Evolutionary conservation across 805 yeast species (phyloP).

Genomic region (Saturnispora sanitii): DNA sequence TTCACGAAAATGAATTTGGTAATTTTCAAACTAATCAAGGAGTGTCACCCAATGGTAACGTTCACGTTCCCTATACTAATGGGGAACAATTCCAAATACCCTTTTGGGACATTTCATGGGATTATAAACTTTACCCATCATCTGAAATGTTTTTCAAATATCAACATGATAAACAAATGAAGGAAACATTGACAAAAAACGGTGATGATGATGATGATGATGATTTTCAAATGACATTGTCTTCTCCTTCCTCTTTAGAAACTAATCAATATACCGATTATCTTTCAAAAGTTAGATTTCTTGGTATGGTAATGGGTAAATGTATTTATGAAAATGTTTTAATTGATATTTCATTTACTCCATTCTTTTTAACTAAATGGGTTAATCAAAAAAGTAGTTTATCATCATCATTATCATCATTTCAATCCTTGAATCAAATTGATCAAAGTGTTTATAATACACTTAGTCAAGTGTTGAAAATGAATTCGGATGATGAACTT

Average conservation of each 20-base stretch:
- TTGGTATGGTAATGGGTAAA: constrained; percentile 82
- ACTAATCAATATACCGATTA: constrained; percentile 11
- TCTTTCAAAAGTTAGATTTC: constrained; percentile 38
- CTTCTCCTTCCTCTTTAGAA: no score
- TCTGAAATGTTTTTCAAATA: constrained; percentile 32
- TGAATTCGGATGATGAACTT: constrained; percentile 44
- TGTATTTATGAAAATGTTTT: constrained; percentile 77
- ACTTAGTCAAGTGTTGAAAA: constrained; percentile 48
- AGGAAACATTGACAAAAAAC: neutral
- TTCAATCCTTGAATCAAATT: constrained; percentile 67
- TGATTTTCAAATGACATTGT: no score
- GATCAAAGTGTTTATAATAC: constrained; percentile 61
- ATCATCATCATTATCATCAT: no score
- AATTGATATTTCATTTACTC: constrained; percentile 76
- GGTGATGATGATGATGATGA: no score
- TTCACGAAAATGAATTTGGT: no score
- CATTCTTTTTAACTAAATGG: constrained; percentile 73
- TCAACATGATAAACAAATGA: constrained; percentile 18
- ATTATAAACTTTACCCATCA: constrained; percentile 67
- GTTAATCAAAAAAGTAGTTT: constrained; percentile 24
- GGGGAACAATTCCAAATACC: constrained; percentile 17
- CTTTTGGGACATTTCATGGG: constrained; percentile 33
- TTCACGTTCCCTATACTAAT: constrained; percentile 4
- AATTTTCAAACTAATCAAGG: no score
- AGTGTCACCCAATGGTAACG: no score